Evolutionary conservation across 345 rosid genomes (phyloP), one percentile per base, ranked within the genome.

Genomic region (Eucalyptus erythrocorys): DNA sequence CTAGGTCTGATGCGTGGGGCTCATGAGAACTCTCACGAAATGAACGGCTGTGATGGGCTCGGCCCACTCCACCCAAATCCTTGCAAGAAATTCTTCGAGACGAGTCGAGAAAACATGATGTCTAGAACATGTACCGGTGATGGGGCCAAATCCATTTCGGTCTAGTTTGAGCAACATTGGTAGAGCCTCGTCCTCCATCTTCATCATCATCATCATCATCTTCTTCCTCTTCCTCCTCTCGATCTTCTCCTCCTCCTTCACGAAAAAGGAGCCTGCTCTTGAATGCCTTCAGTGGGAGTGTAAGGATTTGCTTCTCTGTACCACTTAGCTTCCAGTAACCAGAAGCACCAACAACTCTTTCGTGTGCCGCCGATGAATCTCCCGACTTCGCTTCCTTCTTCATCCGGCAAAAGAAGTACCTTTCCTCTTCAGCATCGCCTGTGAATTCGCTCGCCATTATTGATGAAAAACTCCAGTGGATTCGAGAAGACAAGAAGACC

Each of bases 51-150:
- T 34, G 43, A 71, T 17, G 81, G 81, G 43, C 81, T 34, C 11
- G 2, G 4, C 14, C 26, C 7, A 42, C 81, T 71, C 43, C 26
- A 17, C 40, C 26, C 26, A 1, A 34, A 34, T 34, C 81, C 43
- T 2, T 9, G 1, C 2, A 3, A 17, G 80, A 17, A 68, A 34
- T 17, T 68, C 80, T 68, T 2, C 2, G 0, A 8, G 43, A 8
- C 4, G 4, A 10, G 43, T 11, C 43, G 2, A 34, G 30, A 8
- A 34, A 34, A 16, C 80, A 68, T 17, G 80, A 5, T 34, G 80
- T 68, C 24, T 68, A 68, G 43, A 68, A 68, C 43, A 5, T 9
- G 26, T 34, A 68, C 13, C 2, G 6, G 24, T 34, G 37, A 4
- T 10, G 81, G 37, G 81, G 26, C 81, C 45, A 6, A 19, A 37